Conservation (phyloP, 305 asterid genomes). For the Rubia peregrina region DNA sequence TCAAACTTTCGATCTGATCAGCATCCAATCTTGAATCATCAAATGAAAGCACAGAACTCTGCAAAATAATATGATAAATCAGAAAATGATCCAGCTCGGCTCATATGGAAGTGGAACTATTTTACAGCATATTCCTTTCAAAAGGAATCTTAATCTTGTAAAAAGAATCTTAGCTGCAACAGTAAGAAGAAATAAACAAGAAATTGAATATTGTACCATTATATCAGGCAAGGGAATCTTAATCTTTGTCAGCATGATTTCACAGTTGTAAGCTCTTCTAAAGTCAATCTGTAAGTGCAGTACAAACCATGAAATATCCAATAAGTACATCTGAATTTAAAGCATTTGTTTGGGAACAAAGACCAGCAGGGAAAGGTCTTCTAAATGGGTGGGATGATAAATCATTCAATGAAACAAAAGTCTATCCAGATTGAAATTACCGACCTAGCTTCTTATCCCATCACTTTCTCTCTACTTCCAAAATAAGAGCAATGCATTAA, state of each 20-base stretch:
- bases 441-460: not conserved
- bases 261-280: conserved; percentile 86
- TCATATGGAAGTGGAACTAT: not conserved
- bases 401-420: not conserved
- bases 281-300: conserved; percentile 60
- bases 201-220: conserved; percentile 42
- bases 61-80: conserved; percentile 19
- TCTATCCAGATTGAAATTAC: not conserved
- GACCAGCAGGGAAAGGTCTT: not conserved
- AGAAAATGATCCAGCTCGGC: not conserved
- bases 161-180: not conserved
- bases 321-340: not conserved
- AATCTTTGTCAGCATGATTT: conserved; percentile 86
- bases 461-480: not conserved
- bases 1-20: conserved; percentile 85
- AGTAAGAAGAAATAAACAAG: not conserved
- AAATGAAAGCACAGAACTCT: conserved; percentile 69
- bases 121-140: not conserved
- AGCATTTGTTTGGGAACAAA: not conserved
- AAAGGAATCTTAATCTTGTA: too few relatives aligned
- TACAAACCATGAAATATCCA: conserved; percentile 15
- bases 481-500: not conserved
- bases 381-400: not conserved
- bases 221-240: conserved; percentile 80
- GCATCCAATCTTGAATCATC: conserved; percentile 70